These are phyloP conservation scores for Gelatoporia subvermispora DNA, from an alignment of 768 basidiomycete genomes.

Conservation along the genomic window DNA sequence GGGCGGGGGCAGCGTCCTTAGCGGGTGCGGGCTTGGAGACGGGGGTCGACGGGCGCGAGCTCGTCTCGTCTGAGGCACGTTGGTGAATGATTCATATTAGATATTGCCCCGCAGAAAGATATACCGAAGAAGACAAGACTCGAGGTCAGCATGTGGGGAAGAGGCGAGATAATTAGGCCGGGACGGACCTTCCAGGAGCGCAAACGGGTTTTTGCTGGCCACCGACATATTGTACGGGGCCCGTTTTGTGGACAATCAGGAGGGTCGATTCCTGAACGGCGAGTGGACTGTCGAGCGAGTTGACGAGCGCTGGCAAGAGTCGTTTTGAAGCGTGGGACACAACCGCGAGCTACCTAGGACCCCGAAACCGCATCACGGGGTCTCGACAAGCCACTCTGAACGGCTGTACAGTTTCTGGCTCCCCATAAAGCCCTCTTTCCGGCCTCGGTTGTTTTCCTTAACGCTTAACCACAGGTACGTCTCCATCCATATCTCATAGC, in stretches of 20 bases:
- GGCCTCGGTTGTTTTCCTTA: constrained; percentile 20
- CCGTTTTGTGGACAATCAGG: constrained; percentile 35
- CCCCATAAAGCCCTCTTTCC: constrained; percentile 15
- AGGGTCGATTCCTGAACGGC: constrained; percentile 18
- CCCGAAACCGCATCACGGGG: constrained; percentile 18
- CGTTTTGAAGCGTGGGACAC: constrained; percentile 3
- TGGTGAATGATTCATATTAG: constrained; percentile 12
- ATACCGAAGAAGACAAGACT: no score
- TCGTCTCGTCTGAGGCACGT: constrained; percentile 31
- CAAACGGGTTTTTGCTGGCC: constrained; percentile 84
- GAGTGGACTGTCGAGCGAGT: constrained; percentile 12
- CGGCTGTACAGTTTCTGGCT: constrained; percentile 30
- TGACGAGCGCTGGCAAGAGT: constrained; percentile 13
- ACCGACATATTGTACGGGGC: constrained; percentile 85
- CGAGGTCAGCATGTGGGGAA: no score
- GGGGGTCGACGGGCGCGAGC: constrained; percentile 40
- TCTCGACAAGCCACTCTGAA: constrained; percentile 22
- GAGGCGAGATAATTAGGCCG: no score
- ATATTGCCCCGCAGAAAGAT: neutral
- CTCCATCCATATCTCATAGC: neutral
- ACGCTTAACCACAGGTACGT: constrained; percentile 69
- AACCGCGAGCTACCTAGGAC: constrained; percentile 7
- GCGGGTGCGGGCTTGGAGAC: constrained; percentile 26
- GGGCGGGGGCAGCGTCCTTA: constrained; percentile 20
- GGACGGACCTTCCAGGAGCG: constrained; percentile 69